Conservation (phyloP, 352 stramenopile species). For the Phytophthora vignae region DNA sequence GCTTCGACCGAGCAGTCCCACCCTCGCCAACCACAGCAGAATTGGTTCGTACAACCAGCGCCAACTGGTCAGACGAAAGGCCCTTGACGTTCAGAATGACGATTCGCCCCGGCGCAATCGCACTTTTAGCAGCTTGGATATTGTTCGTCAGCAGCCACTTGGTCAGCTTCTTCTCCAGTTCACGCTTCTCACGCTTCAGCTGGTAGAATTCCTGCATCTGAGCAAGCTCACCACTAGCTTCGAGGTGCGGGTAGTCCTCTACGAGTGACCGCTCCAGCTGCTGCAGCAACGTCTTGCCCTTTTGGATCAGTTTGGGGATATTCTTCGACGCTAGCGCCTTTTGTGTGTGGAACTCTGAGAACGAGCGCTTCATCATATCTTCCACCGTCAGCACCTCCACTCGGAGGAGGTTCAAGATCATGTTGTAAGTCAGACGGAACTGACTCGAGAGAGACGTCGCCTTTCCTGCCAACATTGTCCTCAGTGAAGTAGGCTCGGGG, state of each 20-base stretch:
- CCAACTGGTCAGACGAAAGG: constrained; percentile 62
- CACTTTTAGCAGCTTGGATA: constrained; percentile 63
- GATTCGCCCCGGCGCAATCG: constrained; percentile 69
- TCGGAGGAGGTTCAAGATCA: constrained; percentile 97
- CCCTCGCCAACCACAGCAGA: constrained; percentile 34
- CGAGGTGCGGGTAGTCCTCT: constrained; percentile 72
- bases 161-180: constrained; percentile 76
- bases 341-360: constrained; percentile 96
- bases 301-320: constrained; percentile 79
- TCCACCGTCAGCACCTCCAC: constrained; percentile 90
- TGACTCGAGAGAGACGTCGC: constrained; percentile 96
- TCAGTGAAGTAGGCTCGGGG: constrained; percentile 94
- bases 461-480: constrained; percentile 96
- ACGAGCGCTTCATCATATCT: constrained; percentile 98
- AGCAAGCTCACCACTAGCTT: constrained; percentile 62
- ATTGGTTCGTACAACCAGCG: constrained; percentile 69
- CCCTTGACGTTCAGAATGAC: constrained; percentile 76
- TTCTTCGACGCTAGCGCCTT: constrained; percentile 84
- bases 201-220: constrained; percentile 74
- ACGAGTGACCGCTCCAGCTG: constrained; percentile 57
- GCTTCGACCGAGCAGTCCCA: constrained; percentile 43
- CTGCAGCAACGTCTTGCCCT: constrained; percentile 58
- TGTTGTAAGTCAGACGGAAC: constrained; percentile 99
- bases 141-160: constrained; percentile 79
- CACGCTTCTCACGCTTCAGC: constrained; percentile 74